phyloP scores from a whole-genome alignment of 768 basidiomycete species.

The Paxillus involutus region DNA sequence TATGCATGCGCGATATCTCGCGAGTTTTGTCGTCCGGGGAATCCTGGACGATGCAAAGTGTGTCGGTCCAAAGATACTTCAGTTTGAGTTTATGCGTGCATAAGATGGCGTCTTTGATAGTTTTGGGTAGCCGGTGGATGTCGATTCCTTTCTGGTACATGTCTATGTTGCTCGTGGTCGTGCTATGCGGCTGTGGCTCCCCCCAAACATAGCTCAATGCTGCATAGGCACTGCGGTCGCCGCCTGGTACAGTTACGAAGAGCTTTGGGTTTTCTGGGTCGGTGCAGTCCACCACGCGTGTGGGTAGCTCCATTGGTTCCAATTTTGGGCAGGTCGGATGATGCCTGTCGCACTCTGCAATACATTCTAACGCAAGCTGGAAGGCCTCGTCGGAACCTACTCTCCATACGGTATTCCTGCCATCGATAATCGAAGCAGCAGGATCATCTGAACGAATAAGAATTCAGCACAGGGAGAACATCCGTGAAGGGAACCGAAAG shows the following conservation, averaged over 20 bases:
- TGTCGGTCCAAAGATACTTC: constrained; percentile 19
- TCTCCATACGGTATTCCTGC: not conserved
- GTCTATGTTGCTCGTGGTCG: not conserved
- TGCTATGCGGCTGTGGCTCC: constrained; percentile 1
- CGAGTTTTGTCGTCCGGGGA: constrained; percentile 15
- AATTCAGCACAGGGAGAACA: not conserved
- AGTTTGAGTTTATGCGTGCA: constrained; percentile 2
- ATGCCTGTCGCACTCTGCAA: constrained; percentile 1
- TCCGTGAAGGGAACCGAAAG: not conserved
- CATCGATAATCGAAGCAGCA: not conserved
- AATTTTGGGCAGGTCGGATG: not conserved
- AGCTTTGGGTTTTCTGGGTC: constrained; percentile 1
- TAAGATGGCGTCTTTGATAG: constrained; percentile 7
- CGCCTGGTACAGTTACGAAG: not conserved
- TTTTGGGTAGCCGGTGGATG: constrained; percentile 1
- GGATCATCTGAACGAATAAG: not conserved
- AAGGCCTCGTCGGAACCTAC: not conserved
- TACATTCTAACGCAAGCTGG: constrained; percentile 1
- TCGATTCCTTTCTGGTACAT: not conserved
- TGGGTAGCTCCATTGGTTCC: not conserved
- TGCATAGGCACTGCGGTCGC: constrained; percentile 1
- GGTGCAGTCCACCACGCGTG: constrained; percentile 1
- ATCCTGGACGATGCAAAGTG: constrained; percentile 22
- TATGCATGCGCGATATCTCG: constrained; percentile 20
- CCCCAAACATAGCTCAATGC: constrained; percentile 10